Evolutionary conservation across 179 eudicot species (phyloP).

Genomic region (Actinidia arguta): DNA sequence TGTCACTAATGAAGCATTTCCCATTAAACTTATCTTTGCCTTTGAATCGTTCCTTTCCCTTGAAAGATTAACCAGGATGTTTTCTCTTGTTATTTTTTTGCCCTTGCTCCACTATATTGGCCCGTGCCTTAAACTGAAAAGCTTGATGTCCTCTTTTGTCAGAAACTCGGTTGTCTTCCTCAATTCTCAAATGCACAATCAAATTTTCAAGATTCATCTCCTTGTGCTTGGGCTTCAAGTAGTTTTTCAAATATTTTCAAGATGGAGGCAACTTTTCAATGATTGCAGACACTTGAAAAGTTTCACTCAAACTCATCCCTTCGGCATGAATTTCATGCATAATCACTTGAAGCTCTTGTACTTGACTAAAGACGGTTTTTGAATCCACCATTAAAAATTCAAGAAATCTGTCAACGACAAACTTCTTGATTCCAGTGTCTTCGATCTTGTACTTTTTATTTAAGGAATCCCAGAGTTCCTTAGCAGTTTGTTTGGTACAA

Average conservation of each 20-base stretch:
- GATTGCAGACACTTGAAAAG: neutral
- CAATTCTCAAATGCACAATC: neutral
- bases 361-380: neutral
- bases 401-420: neutral
- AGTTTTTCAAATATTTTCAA: neutral
- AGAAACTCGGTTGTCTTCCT: neutral
- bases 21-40: too few relatives aligned
- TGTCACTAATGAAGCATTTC: too few relatives aligned
- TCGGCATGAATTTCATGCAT: too few relatives aligned
- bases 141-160: neutral
- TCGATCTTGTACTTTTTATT: neutral
- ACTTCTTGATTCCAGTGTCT: neutral
- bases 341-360: too few relatives aligned
- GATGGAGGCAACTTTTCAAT: neutral
- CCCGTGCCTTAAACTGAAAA: too few relatives aligned
- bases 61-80: neutral
- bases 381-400: neutral
- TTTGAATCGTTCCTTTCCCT: neutral
- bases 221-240: neutral
- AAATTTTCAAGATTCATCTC: neutral
- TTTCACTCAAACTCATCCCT: too few relatives aligned
- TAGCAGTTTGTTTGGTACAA: neutral
- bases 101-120: neutral
- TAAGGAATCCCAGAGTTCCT: too few relatives aligned
- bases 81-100: neutral